Evolutionary conservation across 495 filamentous ascomycete species (phyloP).

Genomic region (Hypoxylon fragiforme): DNA sequence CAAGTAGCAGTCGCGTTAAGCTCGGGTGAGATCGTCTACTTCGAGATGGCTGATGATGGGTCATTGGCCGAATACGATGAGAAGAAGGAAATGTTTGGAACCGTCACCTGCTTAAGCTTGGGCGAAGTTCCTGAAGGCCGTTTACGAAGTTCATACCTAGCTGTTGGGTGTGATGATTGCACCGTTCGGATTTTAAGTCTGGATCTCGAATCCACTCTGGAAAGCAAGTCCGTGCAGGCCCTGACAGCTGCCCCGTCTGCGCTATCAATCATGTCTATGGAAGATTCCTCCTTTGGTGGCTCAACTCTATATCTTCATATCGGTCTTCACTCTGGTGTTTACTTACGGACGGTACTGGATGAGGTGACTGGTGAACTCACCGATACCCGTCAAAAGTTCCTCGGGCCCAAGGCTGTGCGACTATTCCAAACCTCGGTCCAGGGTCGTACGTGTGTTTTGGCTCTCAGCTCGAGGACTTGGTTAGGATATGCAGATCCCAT

Average conservation of each 20-base stretch:
- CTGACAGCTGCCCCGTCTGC: conserved; percentile 86
- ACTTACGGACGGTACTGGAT: conserved; percentile 89
- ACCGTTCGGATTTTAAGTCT: conserved; percentile 90
- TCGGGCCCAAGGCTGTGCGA: conserved; percentile 84
- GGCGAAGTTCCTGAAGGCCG: conserved; percentile 92
- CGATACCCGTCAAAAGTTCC: conserved; percentile 89
- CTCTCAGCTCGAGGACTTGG: conserved; percentile 89
- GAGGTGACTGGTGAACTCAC: conserved; percentile 93
- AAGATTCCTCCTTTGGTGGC: conserved; percentile 73
- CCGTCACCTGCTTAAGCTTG: conserved; percentile 88
- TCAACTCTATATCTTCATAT: conserved; percentile 91
- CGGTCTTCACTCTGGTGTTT: conserved; percentile 91
- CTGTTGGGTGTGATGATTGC: conserved; percentile 95
- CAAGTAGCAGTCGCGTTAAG: conserved; percentile 93
- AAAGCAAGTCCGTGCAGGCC: conserved; percentile 91
- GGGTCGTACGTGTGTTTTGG: conserved; percentile 83
- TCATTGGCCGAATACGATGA: conserved; percentile 93
- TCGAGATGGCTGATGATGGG: conserved; percentile 93
- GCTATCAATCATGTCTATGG: conserved; percentile 92
- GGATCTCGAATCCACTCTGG: conserved; percentile 85
- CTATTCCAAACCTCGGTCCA: conserved; percentile 86
- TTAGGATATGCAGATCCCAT: conserved; percentile 85
- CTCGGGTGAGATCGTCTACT: conserved; percentile 95
- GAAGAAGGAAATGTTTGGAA: conserved; percentile 93
- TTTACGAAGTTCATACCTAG: conserved; percentile 82